Conservation (phyloP, 192 early-diverging fungal genomes). For the Podochytrium sp. region DNA sequence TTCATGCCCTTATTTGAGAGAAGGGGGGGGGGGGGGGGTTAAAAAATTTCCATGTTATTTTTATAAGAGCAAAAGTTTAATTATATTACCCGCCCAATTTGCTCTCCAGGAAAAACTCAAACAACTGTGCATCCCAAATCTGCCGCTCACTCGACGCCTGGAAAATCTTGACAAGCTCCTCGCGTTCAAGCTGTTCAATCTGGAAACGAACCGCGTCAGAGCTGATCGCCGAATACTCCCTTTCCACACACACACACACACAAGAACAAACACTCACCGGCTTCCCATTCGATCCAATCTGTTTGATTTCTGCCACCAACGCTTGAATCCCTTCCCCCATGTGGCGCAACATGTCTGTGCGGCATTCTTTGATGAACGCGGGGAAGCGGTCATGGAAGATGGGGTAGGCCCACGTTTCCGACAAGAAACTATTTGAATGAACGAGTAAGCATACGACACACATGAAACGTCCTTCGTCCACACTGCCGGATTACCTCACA, state of each 20-base stretch:
- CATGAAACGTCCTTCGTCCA: too few relatives aligned
- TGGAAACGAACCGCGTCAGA: slow-evolving; percentile 14
- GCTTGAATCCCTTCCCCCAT: slow-evolving; percentile 36
- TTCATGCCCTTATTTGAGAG: neutral
- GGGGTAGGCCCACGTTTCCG: slow-evolving; percentile 56
- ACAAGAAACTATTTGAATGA: slow-evolving; percentile 58
- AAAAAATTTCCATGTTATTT: neutral
- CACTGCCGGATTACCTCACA: slow-evolving; percentile 43
- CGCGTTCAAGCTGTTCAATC: slow-evolving; percentile 43
- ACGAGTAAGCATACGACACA: too few relatives aligned
- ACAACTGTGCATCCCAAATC: slow-evolving; percentile 44
- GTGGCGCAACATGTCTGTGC: slow-evolving; percentile 35
- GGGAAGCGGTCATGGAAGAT: slow-evolving; percentile 59
- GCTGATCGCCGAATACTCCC: too few relatives aligned
- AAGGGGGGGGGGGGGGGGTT: neutral
- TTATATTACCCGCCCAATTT: slow-evolving; percentile 37
- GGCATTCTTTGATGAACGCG: slow-evolving; percentile 32
- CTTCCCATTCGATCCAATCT: slow-evolving; percentile 23
- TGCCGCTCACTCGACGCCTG: slow-evolving; percentile 41
- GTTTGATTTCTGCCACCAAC: slow-evolving; percentile 35
- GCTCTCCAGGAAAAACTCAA: slow-evolving; percentile 41
- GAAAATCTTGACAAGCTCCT: slow-evolving; percentile 51
- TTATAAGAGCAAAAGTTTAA: too few relatives aligned
- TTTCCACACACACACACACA: slow-evolving; percentile 3
- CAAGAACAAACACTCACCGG: slow-evolving; percentile 20